phyloP scores from a whole-genome alignment of 257 asterid species.

The Sherardia arvensis region DNA sequence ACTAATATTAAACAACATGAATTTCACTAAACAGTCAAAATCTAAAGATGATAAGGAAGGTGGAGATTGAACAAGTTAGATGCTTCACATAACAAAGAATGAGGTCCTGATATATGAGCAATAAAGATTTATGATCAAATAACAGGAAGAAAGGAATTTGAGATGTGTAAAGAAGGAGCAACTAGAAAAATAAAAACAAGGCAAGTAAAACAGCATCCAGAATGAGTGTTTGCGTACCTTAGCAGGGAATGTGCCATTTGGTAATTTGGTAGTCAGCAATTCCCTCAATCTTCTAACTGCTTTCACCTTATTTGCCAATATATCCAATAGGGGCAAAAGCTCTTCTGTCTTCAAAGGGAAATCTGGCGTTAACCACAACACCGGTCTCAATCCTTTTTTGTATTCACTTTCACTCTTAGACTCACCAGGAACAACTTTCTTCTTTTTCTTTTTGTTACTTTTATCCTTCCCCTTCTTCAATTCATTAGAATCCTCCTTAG shows the following conservation, averaged over 20 bases:
- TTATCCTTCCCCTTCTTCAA: conserved; percentile 69
- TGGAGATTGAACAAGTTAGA: background rate
- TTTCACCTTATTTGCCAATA: conserved; percentile 94
- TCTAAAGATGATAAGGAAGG: background rate
- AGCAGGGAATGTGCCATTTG: conserved; percentile 89
- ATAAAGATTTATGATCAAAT: background rate
- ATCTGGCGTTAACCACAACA: conserved; percentile 96
- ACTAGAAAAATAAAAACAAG: background rate
- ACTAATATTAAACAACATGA: background rate
- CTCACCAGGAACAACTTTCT: conserved; percentile 41
- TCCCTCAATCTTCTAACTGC: conserved; percentile 93
- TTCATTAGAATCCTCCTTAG: conserved; percentile 61
- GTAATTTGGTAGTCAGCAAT: conserved; percentile 93
- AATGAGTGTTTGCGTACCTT: conserved; percentile 71
- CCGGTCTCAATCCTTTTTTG: conserved; percentile 92
- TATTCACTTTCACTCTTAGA: conserved; percentile 55
- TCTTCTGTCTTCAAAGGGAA: conserved; percentile 92
- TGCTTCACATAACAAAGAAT: background rate
- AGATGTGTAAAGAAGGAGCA: background rate
- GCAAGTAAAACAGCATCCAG: conserved; percentile 4
- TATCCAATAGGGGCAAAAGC: conserved; percentile 91
- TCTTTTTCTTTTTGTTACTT: conserved; percentile 85
- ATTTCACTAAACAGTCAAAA: background rate
- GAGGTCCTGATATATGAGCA: background rate
- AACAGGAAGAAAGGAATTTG: background rate